phyloP scores from a whole-genome alignment of 148 eudicot species.

The Nyssa sinensis region DNA sequence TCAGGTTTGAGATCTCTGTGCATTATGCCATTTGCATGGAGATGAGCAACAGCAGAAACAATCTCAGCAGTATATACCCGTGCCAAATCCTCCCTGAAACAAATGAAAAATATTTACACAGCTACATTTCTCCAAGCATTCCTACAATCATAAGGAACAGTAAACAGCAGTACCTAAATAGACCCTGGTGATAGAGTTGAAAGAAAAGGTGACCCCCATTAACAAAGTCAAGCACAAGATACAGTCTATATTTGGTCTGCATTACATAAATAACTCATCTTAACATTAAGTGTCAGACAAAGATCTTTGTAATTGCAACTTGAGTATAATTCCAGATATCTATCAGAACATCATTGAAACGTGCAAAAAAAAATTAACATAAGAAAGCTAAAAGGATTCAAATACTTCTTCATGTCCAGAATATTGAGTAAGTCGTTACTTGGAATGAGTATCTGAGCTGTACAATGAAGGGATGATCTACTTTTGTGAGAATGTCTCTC shows the following conservation, averaged over 20 bases:
- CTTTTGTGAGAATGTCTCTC: conserved; percentile 41
- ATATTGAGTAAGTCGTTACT: conserved; percentile 13
- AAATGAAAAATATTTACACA: background rate
- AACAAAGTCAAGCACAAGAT: conserved; percentile 51
- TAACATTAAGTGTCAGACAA: background rate
- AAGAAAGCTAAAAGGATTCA: background rate
- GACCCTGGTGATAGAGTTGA: conserved; percentile 48
- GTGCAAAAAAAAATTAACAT: background rate
- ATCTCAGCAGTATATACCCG: conserved; percentile 57
- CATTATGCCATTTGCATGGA: conserved; percentile 48
- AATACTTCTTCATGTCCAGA: background rate
- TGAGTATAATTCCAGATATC: background rate
- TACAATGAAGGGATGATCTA: conserved; percentile 54
- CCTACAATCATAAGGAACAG: background rate
- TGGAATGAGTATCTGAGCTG: conserved; percentile 51
- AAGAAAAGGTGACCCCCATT: conserved; percentile 58
- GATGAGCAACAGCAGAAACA: conserved; percentile 43
- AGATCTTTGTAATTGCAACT: background rate
- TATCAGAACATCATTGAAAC: too few species aligned
- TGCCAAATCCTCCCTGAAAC: conserved; percentile 49
- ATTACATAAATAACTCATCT: background rate
- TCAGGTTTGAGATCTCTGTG: conserved; percentile 63
- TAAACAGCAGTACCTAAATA: conserved; percentile 29
- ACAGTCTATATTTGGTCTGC: conserved; percentile 53
- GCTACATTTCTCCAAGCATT: background rate